phyloP scores from a whole-genome alignment of 1,284 basidiomycete genomes.

The Apiotrichum sp. region DNA sequence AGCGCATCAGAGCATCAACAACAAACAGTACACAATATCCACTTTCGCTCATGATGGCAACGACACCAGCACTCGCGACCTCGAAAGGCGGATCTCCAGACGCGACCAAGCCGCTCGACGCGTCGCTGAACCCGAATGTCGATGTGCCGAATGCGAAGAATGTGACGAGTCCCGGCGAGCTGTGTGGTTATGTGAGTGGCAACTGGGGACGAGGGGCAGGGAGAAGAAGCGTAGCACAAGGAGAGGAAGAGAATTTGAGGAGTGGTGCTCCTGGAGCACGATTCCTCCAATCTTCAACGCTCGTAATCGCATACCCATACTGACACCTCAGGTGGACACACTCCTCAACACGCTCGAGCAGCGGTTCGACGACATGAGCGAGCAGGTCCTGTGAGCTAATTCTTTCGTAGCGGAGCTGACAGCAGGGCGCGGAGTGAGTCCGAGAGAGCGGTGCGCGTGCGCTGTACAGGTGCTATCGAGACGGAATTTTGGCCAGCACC shows the following conservation, averaged over 20 bases:
- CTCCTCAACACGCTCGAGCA: conserved; percentile 40
- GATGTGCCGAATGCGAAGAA: conserved; percentile 24
- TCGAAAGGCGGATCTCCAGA: background rate
- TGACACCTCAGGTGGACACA: conserved; percentile 39
- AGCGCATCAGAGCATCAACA: too few relatives aligned
- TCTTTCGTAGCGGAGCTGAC: background rate
- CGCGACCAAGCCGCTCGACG: conserved; percentile 2
- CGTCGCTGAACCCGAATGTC: background rate
- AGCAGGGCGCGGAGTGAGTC: conserved; percentile 31
- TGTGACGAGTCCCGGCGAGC: conserved; percentile 38
- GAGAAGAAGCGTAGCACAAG: background rate
- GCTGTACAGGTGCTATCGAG: background rate
- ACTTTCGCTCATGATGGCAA: background rate
- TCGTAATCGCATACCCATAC: background rate
- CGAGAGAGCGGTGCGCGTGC: too few relatives aligned
- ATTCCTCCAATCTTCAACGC: too few relatives aligned
- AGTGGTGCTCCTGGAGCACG: too few relatives aligned
- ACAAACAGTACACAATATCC: too few relatives aligned
- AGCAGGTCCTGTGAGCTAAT: conserved; percentile 41
- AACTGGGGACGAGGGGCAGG: background rate
- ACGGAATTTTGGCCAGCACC: too few relatives aligned
- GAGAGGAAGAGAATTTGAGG: too few relatives aligned
- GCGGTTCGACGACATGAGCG: conserved; percentile 45
- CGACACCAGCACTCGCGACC: background rate
- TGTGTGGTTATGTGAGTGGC: conserved; percentile 42